Percentiles rank a stretch among this genome's conserved stretches.
Evolutionary conservation across 2,329 filamentous ascomycete species (phyloP).

Genomic region (Zasmidium citrigriseum): DNA sequence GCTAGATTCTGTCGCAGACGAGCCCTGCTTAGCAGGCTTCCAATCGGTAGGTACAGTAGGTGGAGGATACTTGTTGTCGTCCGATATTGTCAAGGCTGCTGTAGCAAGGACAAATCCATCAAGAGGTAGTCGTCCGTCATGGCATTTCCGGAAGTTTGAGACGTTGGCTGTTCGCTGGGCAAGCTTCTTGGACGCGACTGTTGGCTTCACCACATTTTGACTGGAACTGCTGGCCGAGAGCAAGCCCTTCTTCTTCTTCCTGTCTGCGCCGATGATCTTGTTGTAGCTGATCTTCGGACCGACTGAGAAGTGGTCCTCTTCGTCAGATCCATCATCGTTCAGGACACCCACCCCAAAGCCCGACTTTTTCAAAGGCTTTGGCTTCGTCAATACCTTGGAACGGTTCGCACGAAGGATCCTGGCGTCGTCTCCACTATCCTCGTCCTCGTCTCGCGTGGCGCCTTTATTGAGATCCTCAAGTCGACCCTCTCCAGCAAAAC

Average conservation of each 20-base stretch:
- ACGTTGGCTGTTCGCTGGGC: constrained; percentile 31
- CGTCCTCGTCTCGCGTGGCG: constrained; percentile 33
- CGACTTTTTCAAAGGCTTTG: constrained; percentile 59
- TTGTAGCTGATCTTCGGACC: constrained; percentile 90
- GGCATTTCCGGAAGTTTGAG: constrained; percentile 67
- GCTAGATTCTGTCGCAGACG: constrained; percentile 30
- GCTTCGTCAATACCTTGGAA: constrained; percentile 36
- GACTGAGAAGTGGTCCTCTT: constrained; percentile 91
- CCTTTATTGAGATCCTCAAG: constrained; percentile 41
- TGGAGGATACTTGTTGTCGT: constrained; percentile 59
- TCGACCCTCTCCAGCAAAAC: constrained; percentile 62
- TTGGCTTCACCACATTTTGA: constrained; percentile 47
- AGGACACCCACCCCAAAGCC: constrained; percentile 86
- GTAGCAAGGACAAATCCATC: constrained; percentile 75
- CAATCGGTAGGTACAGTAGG: constrained; percentile 72
- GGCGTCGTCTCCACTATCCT: constrained; percentile 31
- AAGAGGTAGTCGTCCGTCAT: constrained; percentile 78
- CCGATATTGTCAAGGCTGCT: constrained; percentile 43
- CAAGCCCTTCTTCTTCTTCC: constrained; percentile 67
- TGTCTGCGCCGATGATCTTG: constrained; percentile 75
- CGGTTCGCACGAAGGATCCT: constrained; percentile 32
- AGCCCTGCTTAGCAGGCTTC: constrained; percentile 58
- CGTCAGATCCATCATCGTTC: constrained; percentile 92
- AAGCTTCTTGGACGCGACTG: constrained; percentile 73
- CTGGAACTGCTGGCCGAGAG: constrained; percentile 27